Conservation (phyloP, 2,329 filamentous ascomycete species). For the Cercospora janseana region DNA sequence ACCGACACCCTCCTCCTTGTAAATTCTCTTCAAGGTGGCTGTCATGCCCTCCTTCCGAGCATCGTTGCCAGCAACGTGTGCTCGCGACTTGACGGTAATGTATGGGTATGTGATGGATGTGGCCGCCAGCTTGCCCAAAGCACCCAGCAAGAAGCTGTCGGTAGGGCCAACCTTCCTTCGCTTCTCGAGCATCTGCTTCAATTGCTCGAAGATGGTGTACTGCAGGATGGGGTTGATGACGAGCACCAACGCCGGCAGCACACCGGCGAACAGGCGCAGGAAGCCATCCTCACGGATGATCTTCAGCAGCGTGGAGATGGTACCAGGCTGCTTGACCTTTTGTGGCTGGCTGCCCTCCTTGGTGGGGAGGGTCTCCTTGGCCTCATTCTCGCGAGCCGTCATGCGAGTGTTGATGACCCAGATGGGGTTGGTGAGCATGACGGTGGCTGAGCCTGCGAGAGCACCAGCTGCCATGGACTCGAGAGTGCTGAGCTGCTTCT, state of each 20-base stretch:
- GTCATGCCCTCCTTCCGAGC: conserved; percentile 78
- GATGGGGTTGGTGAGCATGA: conserved; percentile 95
- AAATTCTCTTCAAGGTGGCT: conserved; percentile 72
- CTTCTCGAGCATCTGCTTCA: conserved; percentile 87
- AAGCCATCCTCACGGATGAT: conserved; percentile 83
- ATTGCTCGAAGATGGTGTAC: conserved; percentile 97
- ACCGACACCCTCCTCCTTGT: conserved; percentile 84
- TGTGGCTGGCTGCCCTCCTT: conserved; percentile 42
- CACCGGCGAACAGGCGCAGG: conserved; percentile 81
- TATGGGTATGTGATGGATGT: conserved; percentile 96
- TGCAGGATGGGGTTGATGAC: conserved; percentile 98
- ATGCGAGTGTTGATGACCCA: conserved; percentile 99
- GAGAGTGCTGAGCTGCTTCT: conserved; percentile 79
- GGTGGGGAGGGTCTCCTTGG: conserved; percentile 39
- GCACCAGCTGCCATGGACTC: conserved; percentile 96
- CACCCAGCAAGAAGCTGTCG: conserved; percentile 86
- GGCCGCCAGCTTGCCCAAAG: conserved; percentile 89
- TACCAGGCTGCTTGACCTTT: conserved; percentile 62
- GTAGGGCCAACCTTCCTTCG: conserved; percentile 73
- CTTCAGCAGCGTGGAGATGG: conserved; percentile 74
- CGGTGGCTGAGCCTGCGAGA: conserved; percentile 87
- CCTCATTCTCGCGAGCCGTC: conserved; percentile 77
- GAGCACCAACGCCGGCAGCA: conserved; percentile 85
- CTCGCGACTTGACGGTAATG: conserved; percentile 96
- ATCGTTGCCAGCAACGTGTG: conserved; percentile 82